phyloP scores from a whole-genome alignment of 805 yeast genomes.

The Yamadazyma endophytica region DNA sequence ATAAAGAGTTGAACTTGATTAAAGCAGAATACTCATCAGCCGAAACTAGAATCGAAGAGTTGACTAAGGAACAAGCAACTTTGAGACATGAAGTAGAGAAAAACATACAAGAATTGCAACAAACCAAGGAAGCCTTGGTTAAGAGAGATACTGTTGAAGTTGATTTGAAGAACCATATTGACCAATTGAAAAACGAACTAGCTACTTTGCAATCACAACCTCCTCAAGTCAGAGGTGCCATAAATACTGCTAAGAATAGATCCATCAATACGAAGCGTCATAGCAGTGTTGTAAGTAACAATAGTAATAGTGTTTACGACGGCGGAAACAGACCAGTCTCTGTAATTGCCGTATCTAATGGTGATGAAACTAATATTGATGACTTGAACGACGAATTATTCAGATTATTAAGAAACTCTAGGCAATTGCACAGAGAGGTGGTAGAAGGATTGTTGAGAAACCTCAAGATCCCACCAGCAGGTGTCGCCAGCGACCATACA shows the following conservation, averaged over 20 bases:
- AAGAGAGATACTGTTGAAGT: constrained; percentile 62
- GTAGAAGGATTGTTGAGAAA: constrained; percentile 83
- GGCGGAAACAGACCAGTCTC: constrained; percentile 53
- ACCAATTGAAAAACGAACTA: constrained; percentile 49
- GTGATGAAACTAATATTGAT: constrained; percentile 53
- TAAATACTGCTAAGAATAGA: constrained; percentile 25
- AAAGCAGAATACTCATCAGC: constrained; percentile 57
- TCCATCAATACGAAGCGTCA: constrained; percentile 37
- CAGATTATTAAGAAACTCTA: constrained; percentile 66
- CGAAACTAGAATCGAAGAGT: constrained; percentile 53
- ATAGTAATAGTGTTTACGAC: constrained; percentile 3
- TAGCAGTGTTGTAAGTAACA: constrained; percentile 18
- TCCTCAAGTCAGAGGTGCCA: constrained; percentile 9
- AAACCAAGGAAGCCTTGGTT: constrained; percentile 54
- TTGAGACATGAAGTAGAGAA: constrained; percentile 60
- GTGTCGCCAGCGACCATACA: constrained; percentile 76
- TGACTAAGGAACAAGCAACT: constrained; percentile 57
- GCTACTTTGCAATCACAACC: constrained; percentile 39
- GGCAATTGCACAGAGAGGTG: constrained; percentile 72
- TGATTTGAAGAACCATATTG: constrained; percentile 61
- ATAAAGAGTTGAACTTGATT: constrained; percentile 51
- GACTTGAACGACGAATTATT: constrained; percentile 74
- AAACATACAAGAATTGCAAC: constrained; percentile 57
- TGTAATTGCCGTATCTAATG: constrained; percentile 53
- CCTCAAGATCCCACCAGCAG: constrained; percentile 79